Evolutionary conservation across 2,329 filamentous ascomycete species (phyloP).

Genomic region (Parastagonospora avenae): DNA sequence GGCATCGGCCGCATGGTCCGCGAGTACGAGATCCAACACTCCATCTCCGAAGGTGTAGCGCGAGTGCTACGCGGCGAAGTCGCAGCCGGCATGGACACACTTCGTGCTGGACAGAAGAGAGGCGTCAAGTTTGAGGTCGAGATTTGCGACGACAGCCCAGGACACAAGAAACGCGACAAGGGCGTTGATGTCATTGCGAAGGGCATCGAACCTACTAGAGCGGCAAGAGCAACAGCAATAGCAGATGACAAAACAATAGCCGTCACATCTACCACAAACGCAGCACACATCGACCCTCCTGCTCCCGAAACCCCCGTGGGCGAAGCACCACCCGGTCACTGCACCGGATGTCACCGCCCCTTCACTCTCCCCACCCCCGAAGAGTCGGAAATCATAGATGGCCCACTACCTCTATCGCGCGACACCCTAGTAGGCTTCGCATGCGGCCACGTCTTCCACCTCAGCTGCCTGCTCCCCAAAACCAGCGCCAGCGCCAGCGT

Average conservation of each 20-base stretch:
- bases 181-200: slow-evolving; percentile 34
- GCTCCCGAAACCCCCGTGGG: slow-evolving; percentile 21
- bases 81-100: slow-evolving; percentile 76
- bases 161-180: slow-evolving; percentile 14
- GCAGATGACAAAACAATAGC: slow-evolving; percentile 29
- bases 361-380: slow-evolving; percentile 39
- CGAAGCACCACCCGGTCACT: slow-evolving; percentile 42
- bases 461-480: slow-evolving; percentile 68
- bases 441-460: slow-evolving; percentile 82
- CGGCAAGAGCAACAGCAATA: slow-evolving; percentile 24
- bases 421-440: slow-evolving; percentile 80
- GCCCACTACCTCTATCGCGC: slow-evolving; percentile 33
- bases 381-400: slow-evolving; percentile 32
- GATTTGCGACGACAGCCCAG: slow-evolving; percentile 44
- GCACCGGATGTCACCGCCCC: slow-evolving; percentile 38
- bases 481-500: slow-evolving; percentile 49
- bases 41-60: slow-evolving; percentile 88
- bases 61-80: slow-evolving; percentile 88
- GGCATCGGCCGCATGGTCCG: slow-evolving; percentile 89
- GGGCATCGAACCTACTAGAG: slow-evolving; percentile 31
- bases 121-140: slow-evolving; percentile 88
- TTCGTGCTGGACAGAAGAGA: slow-evolving; percentile 78
- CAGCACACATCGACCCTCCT: slow-evolving; percentile 29
- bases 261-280: slow-evolving; percentile 22
- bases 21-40: slow-evolving; percentile 94